phyloP scores from a whole-genome alignment of 176 grass and related monocot species.

The Leersia perrieri region DNA sequence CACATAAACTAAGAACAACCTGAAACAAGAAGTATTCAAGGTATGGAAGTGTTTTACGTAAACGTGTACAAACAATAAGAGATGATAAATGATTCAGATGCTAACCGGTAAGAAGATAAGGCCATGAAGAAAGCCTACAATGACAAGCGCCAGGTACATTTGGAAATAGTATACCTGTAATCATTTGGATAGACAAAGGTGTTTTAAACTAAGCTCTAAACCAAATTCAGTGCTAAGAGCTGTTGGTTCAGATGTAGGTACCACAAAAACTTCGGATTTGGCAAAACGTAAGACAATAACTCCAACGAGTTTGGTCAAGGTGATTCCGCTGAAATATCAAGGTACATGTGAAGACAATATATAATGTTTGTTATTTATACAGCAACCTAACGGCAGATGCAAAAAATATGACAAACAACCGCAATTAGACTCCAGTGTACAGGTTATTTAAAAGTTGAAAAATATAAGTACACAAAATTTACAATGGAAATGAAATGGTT shows the following conservation, averaged over 20 bases:
- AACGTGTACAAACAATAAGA: not conserved
- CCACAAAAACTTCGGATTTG: conserved; percentile 98
- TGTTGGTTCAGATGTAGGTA: conserved; percentile 32
- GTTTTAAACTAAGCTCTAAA: conserved; percentile 7
- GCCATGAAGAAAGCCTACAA: conserved; percentile 96
- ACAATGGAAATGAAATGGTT: conserved; percentile 16
- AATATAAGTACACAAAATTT: not conserved
- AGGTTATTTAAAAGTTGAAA: not conserved
- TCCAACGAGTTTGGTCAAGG: conserved; percentile 94
- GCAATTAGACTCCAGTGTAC: not conserved
- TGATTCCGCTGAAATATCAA: conserved; percentile 81
- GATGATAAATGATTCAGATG: not conserved
- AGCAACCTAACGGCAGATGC: not conserved
- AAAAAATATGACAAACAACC: conserved; percentile 1
- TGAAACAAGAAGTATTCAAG: conserved; percentile 38
- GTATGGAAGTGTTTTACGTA: not conserved
- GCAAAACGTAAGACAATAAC: conserved; percentile 91
- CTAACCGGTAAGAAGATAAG: conserved; percentile 91
- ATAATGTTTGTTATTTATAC: not conserved
- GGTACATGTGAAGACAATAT: conserved; percentile 30
- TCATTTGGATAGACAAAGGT: conserved; percentile 14
- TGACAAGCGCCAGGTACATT: conserved; percentile 92
- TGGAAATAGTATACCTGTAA: conserved; percentile 97
- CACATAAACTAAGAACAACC: conserved; percentile 83
- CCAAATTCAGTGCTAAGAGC: not conserved